These are phyloP conservation scores for Rhodotorula graminis DNA, from an alignment of 768 basidiomycete genomes.

Conservation along the genomic window DNA sequence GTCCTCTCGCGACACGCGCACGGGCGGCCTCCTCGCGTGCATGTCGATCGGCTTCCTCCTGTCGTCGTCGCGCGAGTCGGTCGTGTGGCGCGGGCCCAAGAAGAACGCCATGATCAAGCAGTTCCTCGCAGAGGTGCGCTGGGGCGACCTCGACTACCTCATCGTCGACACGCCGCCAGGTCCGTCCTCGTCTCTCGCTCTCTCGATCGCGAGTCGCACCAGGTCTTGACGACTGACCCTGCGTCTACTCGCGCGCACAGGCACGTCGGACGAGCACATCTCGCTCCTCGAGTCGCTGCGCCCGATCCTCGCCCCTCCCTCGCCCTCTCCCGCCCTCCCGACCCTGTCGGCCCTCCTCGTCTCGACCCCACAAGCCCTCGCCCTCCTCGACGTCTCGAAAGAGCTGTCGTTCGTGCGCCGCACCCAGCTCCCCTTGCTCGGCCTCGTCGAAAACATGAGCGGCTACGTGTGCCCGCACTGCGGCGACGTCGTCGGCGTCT, in stretches of 20 bases:
- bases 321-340: constrained; percentile 41
- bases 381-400: constrained; percentile 90
- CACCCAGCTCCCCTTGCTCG: constrained; percentile 77
- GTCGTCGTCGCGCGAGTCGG: constrained; percentile 82
- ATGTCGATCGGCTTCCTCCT: constrained; percentile 97
- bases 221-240: not conserved
- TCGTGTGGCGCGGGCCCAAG: constrained; percentile 98
- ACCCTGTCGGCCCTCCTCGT: constrained; percentile 81
- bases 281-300: constrained; percentile 90
- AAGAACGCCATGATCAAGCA: constrained; percentile 98
- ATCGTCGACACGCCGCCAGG: constrained; percentile 96
- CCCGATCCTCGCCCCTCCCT: constrained; percentile 57
- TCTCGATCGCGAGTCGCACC: no score
- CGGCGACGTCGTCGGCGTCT: constrained; percentile 88
- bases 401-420: constrained; percentile 91
- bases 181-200: constrained; percentile 48
- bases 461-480: constrained; percentile 98
- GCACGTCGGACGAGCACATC: constrained; percentile 97
- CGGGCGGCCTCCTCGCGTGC: constrained; percentile 57
- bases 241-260: constrained; percentile 50
- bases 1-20: not conserved
- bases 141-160: constrained; percentile 88
- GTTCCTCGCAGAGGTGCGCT: constrained; percentile 87
- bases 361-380: constrained; percentile 95
- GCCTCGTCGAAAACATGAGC: constrained; percentile 96